Evolutionary conservation across 768 basidiomycete genomes (phyloP).

Genomic region (Leccinellum rugosiceps): DNA sequence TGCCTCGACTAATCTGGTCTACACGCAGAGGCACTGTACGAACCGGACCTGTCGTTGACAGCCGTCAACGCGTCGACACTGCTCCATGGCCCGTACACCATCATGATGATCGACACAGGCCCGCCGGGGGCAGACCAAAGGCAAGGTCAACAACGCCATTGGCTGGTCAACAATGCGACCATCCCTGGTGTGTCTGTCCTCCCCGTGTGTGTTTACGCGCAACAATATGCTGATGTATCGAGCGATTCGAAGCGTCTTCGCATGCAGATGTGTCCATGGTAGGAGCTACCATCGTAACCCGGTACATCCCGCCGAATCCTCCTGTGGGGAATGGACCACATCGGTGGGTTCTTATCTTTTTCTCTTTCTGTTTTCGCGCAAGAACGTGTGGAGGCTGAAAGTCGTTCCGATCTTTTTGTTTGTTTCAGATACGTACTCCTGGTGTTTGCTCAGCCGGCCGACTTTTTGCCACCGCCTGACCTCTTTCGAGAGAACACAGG

Average conservation of each 20-base stretch:
- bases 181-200: conserved; percentile 38
- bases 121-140: conserved; percentile 57
- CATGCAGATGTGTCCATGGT: conserved; percentile 40
- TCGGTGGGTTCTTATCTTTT: too few relatives aligned
- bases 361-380: not conserved
- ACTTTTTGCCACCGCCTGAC: conserved; percentile 59
- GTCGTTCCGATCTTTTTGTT: too few relatives aligned
- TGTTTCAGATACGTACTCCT: conserved; percentile 66
- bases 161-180: conserved; percentile 70
- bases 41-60: conserved; percentile 52
- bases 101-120: conserved; percentile 76
- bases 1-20: not conserved
- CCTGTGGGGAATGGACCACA: conserved; percentile 69
- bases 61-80: conserved; percentile 46
- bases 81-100: conserved; percentile 54
- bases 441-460: conserved; percentile 59
- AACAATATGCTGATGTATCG: not conserved
- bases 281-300: conserved; percentile 51
- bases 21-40: conserved; percentile 49
- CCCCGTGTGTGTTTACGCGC: not conserved
- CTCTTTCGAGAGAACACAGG: conserved; percentile 48
- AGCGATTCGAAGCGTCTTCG: conserved; percentile 7
- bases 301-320: conserved; percentile 72
- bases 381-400: not conserved
- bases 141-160: conserved; percentile 69